Evolutionary conservation across 208 protist genomes (phyloP).

Genomic region (Trypanosoma lewisi): DNA sequence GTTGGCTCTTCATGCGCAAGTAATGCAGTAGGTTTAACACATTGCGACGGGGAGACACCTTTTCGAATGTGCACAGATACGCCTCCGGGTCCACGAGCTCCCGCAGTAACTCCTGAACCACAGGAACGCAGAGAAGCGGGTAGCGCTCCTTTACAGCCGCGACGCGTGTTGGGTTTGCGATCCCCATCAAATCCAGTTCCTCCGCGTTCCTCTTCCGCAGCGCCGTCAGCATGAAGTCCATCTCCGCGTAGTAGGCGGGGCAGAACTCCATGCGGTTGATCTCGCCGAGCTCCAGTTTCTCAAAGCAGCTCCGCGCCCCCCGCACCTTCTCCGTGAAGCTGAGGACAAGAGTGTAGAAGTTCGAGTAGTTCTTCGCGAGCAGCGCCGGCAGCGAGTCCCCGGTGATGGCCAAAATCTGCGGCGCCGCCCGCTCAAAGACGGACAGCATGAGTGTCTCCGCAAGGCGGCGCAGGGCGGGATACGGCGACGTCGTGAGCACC

Average conservation of each 20-base stretch:
- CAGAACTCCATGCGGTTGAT: slow-evolving; percentile 74
- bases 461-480: slow-evolving; percentile 57
- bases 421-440: slow-evolving; percentile 58
- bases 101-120: slow-evolving; percentile 60
- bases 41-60: slow-evolving; percentile 73
- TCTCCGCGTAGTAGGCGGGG: slow-evolving; percentile 44
- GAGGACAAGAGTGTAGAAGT: slow-evolving; percentile 66
- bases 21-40: slow-evolving; percentile 81
- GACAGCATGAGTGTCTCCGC: slow-evolving; percentile 72
- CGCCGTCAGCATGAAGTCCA: slow-evolving; percentile 59
- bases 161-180: slow-evolving; percentile 56
- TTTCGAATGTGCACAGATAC: slow-evolving; percentile 72
- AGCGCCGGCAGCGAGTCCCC: slow-evolving; percentile 39
- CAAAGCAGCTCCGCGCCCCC: slow-evolving; percentile 46
- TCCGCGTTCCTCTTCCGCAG: slow-evolving; percentile 57
- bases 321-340: slow-evolving; percentile 62
- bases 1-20: slow-evolving; percentile 67
- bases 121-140: slow-evolving; percentile 56
- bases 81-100: slow-evolving; percentile 69
- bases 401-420: slow-evolving; percentile 46
- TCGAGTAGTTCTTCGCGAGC: slow-evolving; percentile 65
- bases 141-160: slow-evolving; percentile 49
- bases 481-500: slow-evolving; percentile 64
- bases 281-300: slow-evolving; percentile 70
- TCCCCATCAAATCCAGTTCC: slow-evolving; percentile 55